These are phyloP conservation scores for Trametes coccinea DNA, from an alignment of 768 basidiomycete species.

Conservation along the genomic window DNA sequence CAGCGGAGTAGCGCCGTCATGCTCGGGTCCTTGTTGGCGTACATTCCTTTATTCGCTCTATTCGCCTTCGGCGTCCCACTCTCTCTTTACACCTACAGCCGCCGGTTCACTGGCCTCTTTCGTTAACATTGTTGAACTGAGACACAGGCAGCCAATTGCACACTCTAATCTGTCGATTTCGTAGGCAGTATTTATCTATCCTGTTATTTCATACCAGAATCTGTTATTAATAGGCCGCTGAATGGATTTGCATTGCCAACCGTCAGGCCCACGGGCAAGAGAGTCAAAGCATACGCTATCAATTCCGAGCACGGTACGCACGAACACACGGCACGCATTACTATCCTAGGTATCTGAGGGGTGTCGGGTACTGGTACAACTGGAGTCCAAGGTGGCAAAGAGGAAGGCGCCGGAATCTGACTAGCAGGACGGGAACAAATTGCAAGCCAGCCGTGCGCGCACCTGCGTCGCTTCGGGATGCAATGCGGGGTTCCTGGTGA, in stretches of 20 bases:
- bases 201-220: not conserved
- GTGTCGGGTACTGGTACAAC: constrained; percentile 9
- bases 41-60: not conserved
- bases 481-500: constrained; percentile 11
- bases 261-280: too few species aligned
- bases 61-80: not conserved
- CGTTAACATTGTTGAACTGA: not conserved
- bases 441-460: constrained; percentile 24
- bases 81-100: not conserved
- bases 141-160: too few species aligned
- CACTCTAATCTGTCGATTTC: not conserved
- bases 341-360: constrained; percentile 12
- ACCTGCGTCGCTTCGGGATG: constrained; percentile 22
- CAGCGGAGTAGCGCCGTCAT: not conserved
- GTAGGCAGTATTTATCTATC: not conserved
- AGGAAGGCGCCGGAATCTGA: constrained; percentile 16
- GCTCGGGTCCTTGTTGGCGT: not conserved
- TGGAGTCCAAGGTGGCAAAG: constrained; percentile 2
- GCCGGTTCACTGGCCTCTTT: not conserved
- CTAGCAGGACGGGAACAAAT: constrained; percentile 18
- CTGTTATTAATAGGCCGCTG: not conserved
- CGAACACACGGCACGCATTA: constrained; percentile 6
- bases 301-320: constrained; percentile 6
- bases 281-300: not conserved
- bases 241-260: not conserved